Evolutionary conservation across 371 early-diverging fungal genomes (phyloP), one percentile per base, ranked within the genome.

Genomic region (Basidiobolus meristosporus): DNA sequence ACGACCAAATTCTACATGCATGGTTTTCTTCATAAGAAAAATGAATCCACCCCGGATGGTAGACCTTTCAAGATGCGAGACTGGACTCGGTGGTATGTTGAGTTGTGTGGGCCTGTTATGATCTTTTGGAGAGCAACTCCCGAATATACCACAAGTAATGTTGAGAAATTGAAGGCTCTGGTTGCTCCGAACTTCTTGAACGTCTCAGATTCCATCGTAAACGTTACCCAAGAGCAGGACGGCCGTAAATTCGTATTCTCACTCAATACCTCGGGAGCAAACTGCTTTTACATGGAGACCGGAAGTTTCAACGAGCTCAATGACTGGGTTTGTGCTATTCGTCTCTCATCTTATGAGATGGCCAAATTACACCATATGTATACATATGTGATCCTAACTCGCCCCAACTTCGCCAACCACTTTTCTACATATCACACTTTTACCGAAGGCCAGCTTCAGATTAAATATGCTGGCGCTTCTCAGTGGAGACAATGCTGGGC

Each of bases 291-390:
- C 31, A 62, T 79, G 47, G 72, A 74, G 42, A 57, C 77, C 0
- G 53, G 61, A 17, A 62, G 67, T 45, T 56, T 62, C 36, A 43
- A 54, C 2, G 51, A 56, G 19, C 41, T 53, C 15, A 44, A 38
- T 30, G 30, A 14, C 34, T 81, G 58, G 83, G 65, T 82, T 3
- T 56, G 62, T 35, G 77, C 77, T 4, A 57, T 84, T 38, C 71
- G 83, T 6, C 57, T 86, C 21, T 67, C 79, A 14, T 69, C 75
- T 43, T 84, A 73, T 45, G 87, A 86, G 51, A 62, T 65, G 12
- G 58, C 72, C 31, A 64, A 70, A 40, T 53, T 86, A 9, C 74
- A 83, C 36, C 73, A 81, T 46, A 60, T 71, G 26, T 82, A 79
- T 43, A 77, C 85, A 2, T 55, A 67, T 0, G 62, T 62, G 7